Evolutionary conservation across 2,329 filamentous ascomycete genomes (phyloP).

Genomic region (Penicillium frequentans): DNA sequence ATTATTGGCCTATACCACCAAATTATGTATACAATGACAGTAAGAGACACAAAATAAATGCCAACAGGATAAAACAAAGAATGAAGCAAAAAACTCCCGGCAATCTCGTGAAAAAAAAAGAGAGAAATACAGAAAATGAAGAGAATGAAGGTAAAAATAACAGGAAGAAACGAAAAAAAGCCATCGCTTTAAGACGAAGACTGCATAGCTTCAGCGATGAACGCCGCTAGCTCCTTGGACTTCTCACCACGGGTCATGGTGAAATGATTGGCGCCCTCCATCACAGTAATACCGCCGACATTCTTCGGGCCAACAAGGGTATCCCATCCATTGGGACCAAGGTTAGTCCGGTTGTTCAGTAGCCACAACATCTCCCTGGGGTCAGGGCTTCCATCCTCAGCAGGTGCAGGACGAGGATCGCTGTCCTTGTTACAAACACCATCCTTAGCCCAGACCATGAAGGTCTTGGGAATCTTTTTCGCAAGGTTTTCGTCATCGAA

Average conservation of each 20-base stretch:
- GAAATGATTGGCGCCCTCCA: slow-evolving; percentile 38
- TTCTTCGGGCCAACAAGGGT: slow-evolving; percentile 42
- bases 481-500: slow-evolving; percentile 28
- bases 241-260: slow-evolving; percentile 34
- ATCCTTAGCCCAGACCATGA: slow-evolving; percentile 50
- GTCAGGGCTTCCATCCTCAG: slow-evolving; percentile 41
- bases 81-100: neutral
- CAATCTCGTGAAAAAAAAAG: neutral
- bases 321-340: slow-evolving; percentile 51
- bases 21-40: slow-evolving; percentile 7
- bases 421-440: slow-evolving; percentile 47
- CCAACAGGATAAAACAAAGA: neutral
- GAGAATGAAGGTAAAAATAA: neutral
- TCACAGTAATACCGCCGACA: slow-evolving; percentile 32
- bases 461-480: slow-evolving; percentile 43
- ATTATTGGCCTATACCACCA: neutral
- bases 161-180: neutral
- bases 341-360: slow-evolving; percentile 48
- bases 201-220: slow-evolving; percentile 29
- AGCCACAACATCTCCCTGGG: slow-evolving; percentile 52
- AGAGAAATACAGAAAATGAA: neutral
- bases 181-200: neutral
- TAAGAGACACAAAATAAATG: neutral
- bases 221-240: slow-evolving; percentile 29
- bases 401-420: slow-evolving; percentile 41